These are phyloP conservation scores for Suhomyces panamericanus DNA, from an alignment of 1,139 yeast genomes.

Conservation along the genomic window DNA sequence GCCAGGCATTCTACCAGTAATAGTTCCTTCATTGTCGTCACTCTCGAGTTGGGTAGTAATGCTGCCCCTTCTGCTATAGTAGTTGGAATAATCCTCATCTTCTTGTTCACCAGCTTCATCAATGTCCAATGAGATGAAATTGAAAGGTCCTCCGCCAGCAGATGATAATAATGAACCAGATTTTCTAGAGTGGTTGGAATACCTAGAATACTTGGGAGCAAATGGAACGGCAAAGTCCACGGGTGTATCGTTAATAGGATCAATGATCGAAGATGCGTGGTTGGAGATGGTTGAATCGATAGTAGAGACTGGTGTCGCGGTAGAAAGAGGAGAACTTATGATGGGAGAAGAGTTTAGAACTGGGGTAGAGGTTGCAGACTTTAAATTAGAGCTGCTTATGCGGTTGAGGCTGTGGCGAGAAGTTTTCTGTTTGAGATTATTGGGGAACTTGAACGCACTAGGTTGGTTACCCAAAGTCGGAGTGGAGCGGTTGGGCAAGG, in stretches of 20 bases:
- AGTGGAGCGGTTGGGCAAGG: slow-evolving; percentile 9
- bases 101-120: slow-evolving; percentile 33
- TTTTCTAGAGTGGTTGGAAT: slow-evolving; percentile 21
- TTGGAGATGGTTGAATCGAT: slow-evolving; percentile 25
- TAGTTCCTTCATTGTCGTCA: slow-evolving; percentile 14
- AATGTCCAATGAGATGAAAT: slow-evolving; percentile 26
- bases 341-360: slow-evolving; percentile 31
- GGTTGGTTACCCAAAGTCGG: slow-evolving; percentile 4
- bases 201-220: slow-evolving; percentile 15
- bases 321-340: slow-evolving; percentile 39
- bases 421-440: slow-evolving; percentile 17
- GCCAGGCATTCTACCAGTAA: slow-evolving; percentile 10
- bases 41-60: slow-evolving; percentile 8
- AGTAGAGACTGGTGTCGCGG: slow-evolving; percentile 34
- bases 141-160: slow-evolving; percentile 28
- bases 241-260: slow-evolving; percentile 45
- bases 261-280: slow-evolving; percentile 28
- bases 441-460: slow-evolving; percentile 24
- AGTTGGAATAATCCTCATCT: slow-evolving; percentile 15
- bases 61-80: slow-evolving; percentile 9
- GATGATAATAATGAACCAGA: slow-evolving; percentile 27
- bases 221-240: slow-evolving; percentile 40
- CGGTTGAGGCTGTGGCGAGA: slow-evolving; percentile 22
- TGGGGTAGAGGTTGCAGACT: slow-evolving; percentile 14
- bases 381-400: slow-evolving; percentile 14